These are phyloP conservation scores for Heterobasidion irregulare DNA, from an alignment of 1,284 basidiomycete genomes.

Conservation along the genomic window DNA sequence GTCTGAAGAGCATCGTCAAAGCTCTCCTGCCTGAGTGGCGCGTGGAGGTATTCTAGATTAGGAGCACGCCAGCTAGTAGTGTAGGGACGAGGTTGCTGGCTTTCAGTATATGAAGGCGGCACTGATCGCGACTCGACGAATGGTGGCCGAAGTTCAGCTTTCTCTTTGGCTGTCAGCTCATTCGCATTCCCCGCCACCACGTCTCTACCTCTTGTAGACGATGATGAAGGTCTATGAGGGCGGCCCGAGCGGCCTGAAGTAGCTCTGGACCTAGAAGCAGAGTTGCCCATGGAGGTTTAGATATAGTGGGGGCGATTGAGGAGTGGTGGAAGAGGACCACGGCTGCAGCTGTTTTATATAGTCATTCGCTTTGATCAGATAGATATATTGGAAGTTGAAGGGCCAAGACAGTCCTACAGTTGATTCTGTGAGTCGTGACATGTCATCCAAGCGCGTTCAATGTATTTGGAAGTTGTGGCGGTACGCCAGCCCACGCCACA, in stretches of 20 bases:
- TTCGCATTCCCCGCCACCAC: too few species aligned
- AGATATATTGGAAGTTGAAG: too few species aligned
- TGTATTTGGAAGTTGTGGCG: too few species aligned
- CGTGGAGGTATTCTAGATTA: conserved; percentile 10
- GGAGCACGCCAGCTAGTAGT: not conserved
- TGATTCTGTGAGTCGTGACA: too few species aligned
- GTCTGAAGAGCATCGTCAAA: conserved; percentile 34
- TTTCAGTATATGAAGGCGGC: not conserved
- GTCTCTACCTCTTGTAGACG: not conserved
- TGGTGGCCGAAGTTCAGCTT: not conserved
- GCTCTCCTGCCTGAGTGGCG: conserved; percentile 20
- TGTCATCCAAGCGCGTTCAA: too few species aligned
- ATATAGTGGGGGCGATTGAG: not conserved
- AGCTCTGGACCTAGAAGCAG: not conserved
- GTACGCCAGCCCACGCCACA: too few species aligned
- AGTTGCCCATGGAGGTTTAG: not conserved
- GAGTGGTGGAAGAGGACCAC: not conserved
- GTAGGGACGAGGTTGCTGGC: not conserved
- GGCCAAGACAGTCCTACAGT: too few species aligned
- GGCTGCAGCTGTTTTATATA: too few species aligned
- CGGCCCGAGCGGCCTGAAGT: not conserved
- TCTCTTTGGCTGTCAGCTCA: too few species aligned
- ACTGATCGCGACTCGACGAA: not conserved
- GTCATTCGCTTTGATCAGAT: too few species aligned
- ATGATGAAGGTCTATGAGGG: not conserved